Evolutionary conservation across 169 alveolate species (phyloP), one percentile per base, ranked within the genome.

Genomic region (Plasmodium adleri): DNA sequence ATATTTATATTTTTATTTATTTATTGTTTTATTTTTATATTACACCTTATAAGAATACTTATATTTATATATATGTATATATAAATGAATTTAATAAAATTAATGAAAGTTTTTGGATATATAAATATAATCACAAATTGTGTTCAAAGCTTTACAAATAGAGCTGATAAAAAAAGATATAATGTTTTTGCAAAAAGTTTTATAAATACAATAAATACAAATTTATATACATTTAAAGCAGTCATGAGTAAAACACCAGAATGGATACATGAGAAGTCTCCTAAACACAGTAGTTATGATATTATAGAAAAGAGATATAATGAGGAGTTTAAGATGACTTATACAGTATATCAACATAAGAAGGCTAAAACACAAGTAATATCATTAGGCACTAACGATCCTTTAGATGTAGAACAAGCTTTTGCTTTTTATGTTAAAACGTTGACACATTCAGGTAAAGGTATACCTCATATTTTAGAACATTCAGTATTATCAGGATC

Each of bases 401-500:
- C 86, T 3, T 72, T 86, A 54, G 92, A 86, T 71, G 72, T 50
- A 6, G 87, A 86, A 13, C 92, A 72, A 54, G 49, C 76, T 12
- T 86, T 86, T 72, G 86, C 88, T 32, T 86, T 86, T 54, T 86
- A 86, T 39, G 92, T 86, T 62, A 86, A 86, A 86, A 86, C 92
- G 32, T 71, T 86, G 62, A 70, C 92, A 3, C 59, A 86, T 49
- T 26, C 92, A 9, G 94, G 90, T 70, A 68, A 91, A 15, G 96
- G 96, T 17, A 89, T 92, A 63, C 96, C 98, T 1, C 98, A 95
- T 67, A 95, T 96, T 9, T 83, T 96, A 71, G 98, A 96, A 88
- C 98, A 96, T 86, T 66, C 97, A 3, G 98, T 96, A 74, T 86
- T 96, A 85, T 91, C 95, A 22, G 98, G 98, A 20, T 93, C 97